Conservation (phyloP, 169 alveolate genomes). For the Plasmodium vivax region DNA sequence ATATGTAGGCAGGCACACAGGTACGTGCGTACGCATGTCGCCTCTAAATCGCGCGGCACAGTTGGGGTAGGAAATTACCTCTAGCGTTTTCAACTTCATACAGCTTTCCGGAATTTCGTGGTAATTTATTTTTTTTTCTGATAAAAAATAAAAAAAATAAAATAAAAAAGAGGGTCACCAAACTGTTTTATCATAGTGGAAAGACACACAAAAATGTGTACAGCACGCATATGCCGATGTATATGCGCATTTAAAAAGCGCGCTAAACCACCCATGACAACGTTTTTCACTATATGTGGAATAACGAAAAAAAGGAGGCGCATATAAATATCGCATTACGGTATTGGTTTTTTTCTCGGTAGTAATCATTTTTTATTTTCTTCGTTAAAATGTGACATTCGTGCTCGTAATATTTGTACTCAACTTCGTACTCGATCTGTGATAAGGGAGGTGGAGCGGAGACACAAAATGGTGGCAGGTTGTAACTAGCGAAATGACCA, state of each 20-base stretch:
- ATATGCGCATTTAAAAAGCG: background rate
- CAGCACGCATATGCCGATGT: background rate
- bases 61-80: constrained; percentile 15
- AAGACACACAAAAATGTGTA: background rate
- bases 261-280: background rate
- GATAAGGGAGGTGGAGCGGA: background rate
- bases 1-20: background rate
- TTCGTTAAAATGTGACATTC: constrained; percentile 62
- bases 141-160: background rate
- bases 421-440: constrained; percentile 71
- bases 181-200: background rate
- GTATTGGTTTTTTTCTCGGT: constrained; percentile 35
- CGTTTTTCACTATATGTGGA: background rate
- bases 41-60: background rate
- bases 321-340: constrained; percentile 20
- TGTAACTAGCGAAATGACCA: background rate
- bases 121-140: constrained; percentile 64
- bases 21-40: background rate
- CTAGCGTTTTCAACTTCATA: constrained; percentile 66
- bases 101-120: constrained; percentile 74
- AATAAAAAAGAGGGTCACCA: background rate
- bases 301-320: background rate
- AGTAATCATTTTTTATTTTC: constrained; percentile 73
- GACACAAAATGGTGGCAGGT: background rate
- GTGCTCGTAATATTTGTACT: constrained; percentile 72